phyloP scores from a whole-genome alignment of 2,329 filamentous ascomycete genomes.

The Alternaria sp. region DNA sequence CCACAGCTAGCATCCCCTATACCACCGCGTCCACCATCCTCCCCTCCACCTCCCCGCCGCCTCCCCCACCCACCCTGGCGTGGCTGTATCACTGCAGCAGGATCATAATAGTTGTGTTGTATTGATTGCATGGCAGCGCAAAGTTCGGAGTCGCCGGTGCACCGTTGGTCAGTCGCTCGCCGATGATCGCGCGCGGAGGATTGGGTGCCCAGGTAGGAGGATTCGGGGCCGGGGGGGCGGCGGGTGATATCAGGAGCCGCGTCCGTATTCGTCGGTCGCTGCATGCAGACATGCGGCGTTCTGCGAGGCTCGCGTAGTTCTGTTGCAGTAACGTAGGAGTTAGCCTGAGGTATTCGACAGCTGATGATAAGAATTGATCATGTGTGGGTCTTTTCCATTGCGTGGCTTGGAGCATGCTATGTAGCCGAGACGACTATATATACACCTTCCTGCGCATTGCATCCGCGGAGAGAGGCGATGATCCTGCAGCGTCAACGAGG shows the following conservation, averaged over 20 bases:
- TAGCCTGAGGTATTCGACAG: not conserved
- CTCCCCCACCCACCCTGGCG: too few relatives aligned
- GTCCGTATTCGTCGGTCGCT: not conserved
- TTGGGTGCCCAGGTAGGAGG: not conserved
- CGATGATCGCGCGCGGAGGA: not conserved
- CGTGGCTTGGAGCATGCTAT: not conserved
- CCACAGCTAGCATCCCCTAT: too few relatives aligned
- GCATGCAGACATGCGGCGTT: not conserved
- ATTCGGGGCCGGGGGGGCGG: not conserved
- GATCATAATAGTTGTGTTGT: not conserved
- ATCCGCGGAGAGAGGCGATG: not conserved
- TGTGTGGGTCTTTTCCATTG: not conserved
- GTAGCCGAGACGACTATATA: not conserved
- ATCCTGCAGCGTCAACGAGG: not conserved
- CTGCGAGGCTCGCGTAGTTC: not conserved
- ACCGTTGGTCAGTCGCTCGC: not conserved
- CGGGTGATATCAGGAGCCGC: not conserved
- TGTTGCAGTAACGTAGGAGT: not conserved
- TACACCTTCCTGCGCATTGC: not conserved
- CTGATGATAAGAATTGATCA: not conserved
- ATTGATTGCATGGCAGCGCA: not conserved
- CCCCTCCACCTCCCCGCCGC: too few relatives aligned
- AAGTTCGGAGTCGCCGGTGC: not conserved
- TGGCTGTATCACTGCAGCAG: not conserved
- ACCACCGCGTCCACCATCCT: too few relatives aligned